A percentile compares a stretch with the other conserved stretches of the same genome.
Conservation (phyloP, 768 basidiomycete genomes). For the Nevesoporus exiguus region DNA sequence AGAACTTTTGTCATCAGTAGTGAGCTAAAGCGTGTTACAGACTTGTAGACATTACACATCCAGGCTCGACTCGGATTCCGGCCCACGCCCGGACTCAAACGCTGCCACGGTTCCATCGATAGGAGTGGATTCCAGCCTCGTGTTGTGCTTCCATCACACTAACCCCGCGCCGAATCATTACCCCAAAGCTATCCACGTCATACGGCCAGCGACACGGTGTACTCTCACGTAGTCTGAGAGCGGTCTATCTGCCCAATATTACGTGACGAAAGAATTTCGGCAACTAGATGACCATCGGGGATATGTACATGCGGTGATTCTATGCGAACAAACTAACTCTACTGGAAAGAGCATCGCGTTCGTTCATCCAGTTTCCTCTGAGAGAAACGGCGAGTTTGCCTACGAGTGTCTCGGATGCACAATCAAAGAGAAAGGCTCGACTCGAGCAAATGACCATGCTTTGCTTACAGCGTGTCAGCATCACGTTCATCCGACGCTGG, state of each 20-base stretch:
- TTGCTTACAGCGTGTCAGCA: constrained; percentile 73
- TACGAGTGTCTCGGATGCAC: constrained; percentile 22
- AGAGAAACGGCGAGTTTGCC: constrained; percentile 21
- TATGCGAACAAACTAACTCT: not conserved
- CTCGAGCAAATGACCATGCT: constrained; percentile 72
- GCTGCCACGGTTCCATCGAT: too few relatives aligned
- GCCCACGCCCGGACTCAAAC: too few relatives aligned
- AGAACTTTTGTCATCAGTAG: constrained; percentile 17
- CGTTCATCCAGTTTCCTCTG: constrained; percentile 17
- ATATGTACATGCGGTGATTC: not conserved
- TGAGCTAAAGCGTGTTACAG: not conserved
- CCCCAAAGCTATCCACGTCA: too few relatives aligned
- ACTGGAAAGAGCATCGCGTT: not conserved
- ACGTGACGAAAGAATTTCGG: too few relatives aligned
- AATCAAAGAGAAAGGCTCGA: constrained; percentile 24
- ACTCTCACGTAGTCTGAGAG: too few relatives aligned
- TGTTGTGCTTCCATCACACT: too few relatives aligned
- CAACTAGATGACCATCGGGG: not conserved
- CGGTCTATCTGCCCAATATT: too few relatives aligned
- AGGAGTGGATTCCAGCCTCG: too few relatives aligned
- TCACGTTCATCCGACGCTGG: constrained; percentile 72
- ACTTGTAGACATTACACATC: too few relatives aligned
- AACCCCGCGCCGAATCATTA: too few relatives aligned
- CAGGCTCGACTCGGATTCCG: too few relatives aligned
- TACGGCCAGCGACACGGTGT: too few relatives aligned